Evolutionary conservation across 176 grass and related monocot species (phyloP).

Genomic region (Triticum aestivum): DNA sequence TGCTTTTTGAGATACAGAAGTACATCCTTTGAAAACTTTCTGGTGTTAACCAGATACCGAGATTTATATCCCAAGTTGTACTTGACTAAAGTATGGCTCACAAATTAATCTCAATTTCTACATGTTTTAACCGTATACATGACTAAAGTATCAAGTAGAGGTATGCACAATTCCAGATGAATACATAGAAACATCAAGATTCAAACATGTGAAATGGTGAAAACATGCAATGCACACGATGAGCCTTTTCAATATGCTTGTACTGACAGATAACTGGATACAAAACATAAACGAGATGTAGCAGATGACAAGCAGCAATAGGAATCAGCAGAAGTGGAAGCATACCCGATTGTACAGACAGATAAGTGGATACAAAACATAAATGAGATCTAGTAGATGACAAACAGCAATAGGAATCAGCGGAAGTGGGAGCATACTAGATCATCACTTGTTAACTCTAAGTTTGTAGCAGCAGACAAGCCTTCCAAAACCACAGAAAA

Average conservation of each 20-base stretch:
- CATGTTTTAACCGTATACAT: not conserved
- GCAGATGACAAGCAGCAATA: not conserved
- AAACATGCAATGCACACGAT: not conserved
- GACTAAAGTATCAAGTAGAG: not conserved
- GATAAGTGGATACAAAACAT: not conserved
- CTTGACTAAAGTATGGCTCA: not conserved
- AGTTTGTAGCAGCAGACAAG: not conserved
- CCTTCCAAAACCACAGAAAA: no score
- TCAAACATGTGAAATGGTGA: not conserved
- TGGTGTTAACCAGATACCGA: not conserved
- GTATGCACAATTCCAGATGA: not conserved
- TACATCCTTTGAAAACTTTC: not conserved
- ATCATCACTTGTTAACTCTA: not conserved
- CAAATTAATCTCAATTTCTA: not conserved
- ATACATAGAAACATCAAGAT: not conserved
- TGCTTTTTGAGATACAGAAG: not conserved
- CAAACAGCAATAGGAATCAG: not conserved
- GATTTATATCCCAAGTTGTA: no score
- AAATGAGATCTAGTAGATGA: not conserved
- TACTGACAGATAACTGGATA: not conserved
- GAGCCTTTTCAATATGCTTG: not conserved
- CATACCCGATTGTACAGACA: not conserved
- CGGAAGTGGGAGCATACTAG: not conserved
- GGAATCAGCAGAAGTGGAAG: not conserved
- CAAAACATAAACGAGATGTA: not conserved